phyloP scores from a whole-genome alignment of 1,284 basidiomycete genomes.

The Wallemia mellicola region DNA sequence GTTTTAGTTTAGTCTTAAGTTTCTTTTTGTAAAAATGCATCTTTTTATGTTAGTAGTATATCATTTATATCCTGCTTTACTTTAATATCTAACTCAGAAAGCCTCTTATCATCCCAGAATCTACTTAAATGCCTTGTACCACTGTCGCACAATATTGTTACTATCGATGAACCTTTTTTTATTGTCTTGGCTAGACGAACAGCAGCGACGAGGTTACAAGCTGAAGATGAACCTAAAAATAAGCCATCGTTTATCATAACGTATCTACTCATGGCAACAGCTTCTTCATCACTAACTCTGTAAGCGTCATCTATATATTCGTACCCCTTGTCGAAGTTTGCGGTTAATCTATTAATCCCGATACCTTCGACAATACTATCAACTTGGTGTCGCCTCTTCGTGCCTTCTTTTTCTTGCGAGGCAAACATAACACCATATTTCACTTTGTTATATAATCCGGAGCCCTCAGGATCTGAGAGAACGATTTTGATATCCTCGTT shows the following conservation, averaged over 20 bases:
- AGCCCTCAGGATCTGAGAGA: conserved; percentile 75
- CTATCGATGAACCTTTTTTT: conserved; percentile 37
- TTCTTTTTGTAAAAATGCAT: neutral
- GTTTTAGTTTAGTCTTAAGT: neutral
- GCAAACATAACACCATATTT: conserved; percentile 87
- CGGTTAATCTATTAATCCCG: conserved; percentile 60
- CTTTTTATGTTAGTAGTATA: neutral
- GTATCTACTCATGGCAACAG: conserved; percentile 70
- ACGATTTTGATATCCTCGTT: conserved; percentile 29
- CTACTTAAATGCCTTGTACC: conserved; percentile 1
- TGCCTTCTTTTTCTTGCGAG: conserved; percentile 68
- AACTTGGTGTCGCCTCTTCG: conserved; percentile 62
- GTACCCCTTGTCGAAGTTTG: conserved; percentile 53
- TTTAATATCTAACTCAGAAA: neutral
- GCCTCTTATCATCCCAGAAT: neutral
- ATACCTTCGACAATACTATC: conserved; percentile 73
- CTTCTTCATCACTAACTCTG: conserved; percentile 65
- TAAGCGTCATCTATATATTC: conserved; percentile 61
- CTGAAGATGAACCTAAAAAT: conserved; percentile 83
- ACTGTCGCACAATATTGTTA: conserved; percentile 44
- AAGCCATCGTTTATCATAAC: conserved; percentile 66
- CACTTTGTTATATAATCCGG: conserved; percentile 79
- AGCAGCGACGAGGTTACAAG: conserved; percentile 77
- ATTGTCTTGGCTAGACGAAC: conserved; percentile 42
- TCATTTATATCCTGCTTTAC: neutral